Conservation (phyloP, 208 protist species). For the Angomonas desouzai region DNA sequence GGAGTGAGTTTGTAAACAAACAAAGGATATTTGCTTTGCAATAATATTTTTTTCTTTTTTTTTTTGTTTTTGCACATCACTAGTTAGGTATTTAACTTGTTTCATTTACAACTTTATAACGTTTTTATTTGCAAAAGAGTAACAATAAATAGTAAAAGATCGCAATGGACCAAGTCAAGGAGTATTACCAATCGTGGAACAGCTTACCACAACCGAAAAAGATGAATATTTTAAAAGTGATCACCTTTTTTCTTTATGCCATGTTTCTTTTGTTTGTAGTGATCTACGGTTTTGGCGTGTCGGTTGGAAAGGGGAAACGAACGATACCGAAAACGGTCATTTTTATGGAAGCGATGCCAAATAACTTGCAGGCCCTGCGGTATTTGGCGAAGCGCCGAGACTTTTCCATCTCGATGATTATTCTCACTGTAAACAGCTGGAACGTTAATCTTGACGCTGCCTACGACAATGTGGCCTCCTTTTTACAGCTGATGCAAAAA, state of each 20-base stretch:
- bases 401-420: constrained; percentile 49
- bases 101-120: too few relatives aligned
- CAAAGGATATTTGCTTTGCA: too few relatives aligned
- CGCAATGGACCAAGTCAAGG: constrained; percentile 41
- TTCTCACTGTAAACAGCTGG: constrained; percentile 47
- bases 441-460: constrained; percentile 28
- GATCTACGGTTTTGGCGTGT: constrained; percentile 70
- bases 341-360: constrained; percentile 66
- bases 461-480: constrained; percentile 19
- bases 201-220: constrained; percentile 66
- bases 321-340: constrained; percentile 31
- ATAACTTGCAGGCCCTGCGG: constrained; percentile 48
- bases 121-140: background rate
- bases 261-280: constrained; percentile 69
- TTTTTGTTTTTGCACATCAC: too few relatives aligned
- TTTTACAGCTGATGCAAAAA: constrained; percentile 32
- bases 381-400: constrained; percentile 67
- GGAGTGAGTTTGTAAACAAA: too few relatives aligned
- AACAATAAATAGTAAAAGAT: constrained; percentile 12
- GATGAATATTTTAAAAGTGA: constrained; percentile 44
- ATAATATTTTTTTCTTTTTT: too few relatives aligned
- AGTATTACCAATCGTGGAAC: constrained; percentile 34
- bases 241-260: constrained; percentile 50
- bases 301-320: constrained; percentile 23
- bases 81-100: too few relatives aligned